These are phyloP conservation scores for Mycena leptocephala DNA, from an alignment of 768 basidiomycete species.

Conservation along the genomic window DNA sequence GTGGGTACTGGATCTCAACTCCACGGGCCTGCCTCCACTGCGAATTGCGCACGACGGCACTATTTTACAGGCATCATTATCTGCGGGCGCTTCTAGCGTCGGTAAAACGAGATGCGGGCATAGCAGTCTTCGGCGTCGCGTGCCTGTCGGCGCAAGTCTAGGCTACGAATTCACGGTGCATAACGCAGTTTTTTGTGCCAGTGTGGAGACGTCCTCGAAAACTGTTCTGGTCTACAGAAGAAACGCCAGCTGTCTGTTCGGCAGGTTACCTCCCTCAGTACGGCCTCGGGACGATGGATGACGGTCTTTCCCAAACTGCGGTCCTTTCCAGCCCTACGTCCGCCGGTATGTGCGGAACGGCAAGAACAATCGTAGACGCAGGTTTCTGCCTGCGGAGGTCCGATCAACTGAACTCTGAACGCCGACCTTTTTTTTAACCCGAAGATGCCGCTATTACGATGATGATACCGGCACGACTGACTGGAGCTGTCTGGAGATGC, in stretches of 20 bases:
- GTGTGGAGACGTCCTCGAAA: not conserved
- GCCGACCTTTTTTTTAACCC: too few relatives aligned
- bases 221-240: not conserved
- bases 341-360: too few relatives aligned
- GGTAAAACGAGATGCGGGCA: not conserved
- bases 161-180: too few relatives aligned
- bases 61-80: not conserved
- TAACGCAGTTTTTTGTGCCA: not conserved
- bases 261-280: not conserved
- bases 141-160: not conserved
- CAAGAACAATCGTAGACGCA: too few relatives aligned
- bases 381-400: too few relatives aligned
- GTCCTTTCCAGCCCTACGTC: not conserved
- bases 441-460: too few relatives aligned
- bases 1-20: not conserved
- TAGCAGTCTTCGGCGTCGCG: not conserved
- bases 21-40: not conserved
- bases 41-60: not conserved
- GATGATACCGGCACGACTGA: too few relatives aligned
- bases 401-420: too few relatives aligned
- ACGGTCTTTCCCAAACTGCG: not conserved
- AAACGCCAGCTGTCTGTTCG: not conserved
- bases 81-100: constrained; percentile 1
- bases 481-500: too few relatives aligned
- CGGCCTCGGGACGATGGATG: not conserved